A percentile compares a stretch with the other conserved stretches of the same genome.
phyloP scores from a whole-genome alignment of 2,329 filamentous ascomycete species.

The Nemania sp. region DNA sequence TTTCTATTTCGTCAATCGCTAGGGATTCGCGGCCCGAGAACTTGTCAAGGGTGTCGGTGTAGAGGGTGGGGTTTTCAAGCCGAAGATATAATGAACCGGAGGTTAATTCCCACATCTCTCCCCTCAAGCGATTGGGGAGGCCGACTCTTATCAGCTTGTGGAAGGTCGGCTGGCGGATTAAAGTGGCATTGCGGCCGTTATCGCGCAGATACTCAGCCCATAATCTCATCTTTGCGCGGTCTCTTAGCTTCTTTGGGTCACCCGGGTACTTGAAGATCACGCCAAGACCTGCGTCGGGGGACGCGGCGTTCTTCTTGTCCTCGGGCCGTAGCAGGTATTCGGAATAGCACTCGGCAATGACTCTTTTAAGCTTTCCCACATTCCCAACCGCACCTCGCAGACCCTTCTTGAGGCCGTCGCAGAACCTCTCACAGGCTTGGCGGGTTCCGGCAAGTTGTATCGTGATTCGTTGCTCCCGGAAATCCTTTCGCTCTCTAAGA shows the following conservation, averaged over 20 bases:
- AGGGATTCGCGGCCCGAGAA: conserved; percentile 86
- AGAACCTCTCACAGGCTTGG: conserved; percentile 91
- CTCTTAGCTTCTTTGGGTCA: conserved; percentile 89
- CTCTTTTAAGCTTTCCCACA: conserved; percentile 79
- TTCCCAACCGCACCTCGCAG: conserved; percentile 85
- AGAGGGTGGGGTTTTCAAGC: conserved; percentile 82
- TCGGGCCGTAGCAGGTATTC: conserved; percentile 75
- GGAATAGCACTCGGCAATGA: conserved; percentile 86
- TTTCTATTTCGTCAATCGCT: conserved; percentile 98
- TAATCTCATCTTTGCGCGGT: conserved; percentile 94
- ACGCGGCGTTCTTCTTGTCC: conserved; percentile 63
- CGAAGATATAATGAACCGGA: conserved; percentile 90
- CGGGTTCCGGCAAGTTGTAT: conserved; percentile 89
- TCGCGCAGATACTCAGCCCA: conserved; percentile 97
- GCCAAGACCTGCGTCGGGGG: conserved; percentile 91
- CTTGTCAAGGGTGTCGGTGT: conserved; percentile 80
- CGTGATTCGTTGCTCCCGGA: conserved; percentile 80
- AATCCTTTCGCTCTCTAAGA: conserved; percentile 47
- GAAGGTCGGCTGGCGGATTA: conserved; percentile 94
- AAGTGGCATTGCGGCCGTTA: conserved; percentile 88
- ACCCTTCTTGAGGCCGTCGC: conserved; percentile 91
- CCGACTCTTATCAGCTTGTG: conserved; percentile 97
- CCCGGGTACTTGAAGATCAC: conserved; percentile 94
- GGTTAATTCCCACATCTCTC: conserved; percentile 94
- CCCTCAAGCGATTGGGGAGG: conserved; percentile 86